These are phyloP conservation scores for Myriosclerotinia duriaeana DNA, from an alignment of 2,329 filamentous ascomycete genomes.

Conservation along the genomic window DNA sequence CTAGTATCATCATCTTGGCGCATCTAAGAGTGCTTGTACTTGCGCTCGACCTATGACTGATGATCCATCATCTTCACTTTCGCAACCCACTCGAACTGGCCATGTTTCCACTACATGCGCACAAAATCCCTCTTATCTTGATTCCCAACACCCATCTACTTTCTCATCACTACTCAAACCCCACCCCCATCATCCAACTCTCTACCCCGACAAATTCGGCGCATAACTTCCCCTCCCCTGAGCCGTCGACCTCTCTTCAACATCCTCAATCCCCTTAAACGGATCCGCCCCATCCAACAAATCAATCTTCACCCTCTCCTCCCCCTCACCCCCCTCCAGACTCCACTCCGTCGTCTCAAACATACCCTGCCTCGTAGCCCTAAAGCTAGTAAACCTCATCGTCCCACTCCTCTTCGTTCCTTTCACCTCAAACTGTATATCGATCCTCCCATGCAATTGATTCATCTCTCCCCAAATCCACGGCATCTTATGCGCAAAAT, in stretches of 20 bases:
- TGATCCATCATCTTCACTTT: background rate
- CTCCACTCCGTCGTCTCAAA: slow-evolving; percentile 94
- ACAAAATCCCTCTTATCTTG: background rate
- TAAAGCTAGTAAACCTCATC: slow-evolving; percentile 78
- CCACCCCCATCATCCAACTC: background rate
- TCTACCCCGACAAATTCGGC: slow-evolving; percentile 36
- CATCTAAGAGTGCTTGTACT: slow-evolving; percentile 13
- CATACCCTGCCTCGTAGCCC: slow-evolving; percentile 60
- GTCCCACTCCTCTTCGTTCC: slow-evolving; percentile 68
- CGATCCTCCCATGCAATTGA: slow-evolving; percentile 85
- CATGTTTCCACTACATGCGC: background rate
- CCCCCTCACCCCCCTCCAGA: slow-evolving; percentile 59
- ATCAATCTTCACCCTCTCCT: slow-evolving; percentile 62
- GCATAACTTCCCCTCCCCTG: slow-evolving; percentile 40
- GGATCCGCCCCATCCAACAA: slow-evolving; percentile 72
- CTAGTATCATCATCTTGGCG: background rate
- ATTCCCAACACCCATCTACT: slow-evolving; percentile 10
- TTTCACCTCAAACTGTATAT: slow-evolving; percentile 84
- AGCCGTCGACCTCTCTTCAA: slow-evolving; percentile 46
- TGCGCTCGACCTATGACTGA: background rate
- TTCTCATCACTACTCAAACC: background rate
- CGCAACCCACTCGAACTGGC: background rate
- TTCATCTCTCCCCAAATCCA: slow-evolving; percentile 89
- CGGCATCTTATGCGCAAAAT: slow-evolving; percentile 74
- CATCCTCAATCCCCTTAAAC: slow-evolving; percentile 55